Base-by-base conservation (phyloP, 192 early-diverging fungal genomes). In the Umbelopsis isabellina region DNA sequence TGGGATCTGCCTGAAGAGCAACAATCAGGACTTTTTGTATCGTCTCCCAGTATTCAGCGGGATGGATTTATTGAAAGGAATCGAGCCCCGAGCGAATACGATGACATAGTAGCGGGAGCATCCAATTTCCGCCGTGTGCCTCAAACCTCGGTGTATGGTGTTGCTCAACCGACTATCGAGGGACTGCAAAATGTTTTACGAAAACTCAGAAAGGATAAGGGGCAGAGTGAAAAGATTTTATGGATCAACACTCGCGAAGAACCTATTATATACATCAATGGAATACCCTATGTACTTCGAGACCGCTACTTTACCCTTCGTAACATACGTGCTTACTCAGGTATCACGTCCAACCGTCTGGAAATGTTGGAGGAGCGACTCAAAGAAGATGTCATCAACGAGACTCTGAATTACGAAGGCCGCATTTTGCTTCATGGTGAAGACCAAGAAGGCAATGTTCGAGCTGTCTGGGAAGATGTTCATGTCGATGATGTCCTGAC, bases 181-280 rank as follows among this genome's bases (percentile, higher is more conserved):
- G 88, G 88, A 0, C 66, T 86, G 27, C 78, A 82, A 41, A 82
- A 78, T 23, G 80, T 90, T 0, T 64, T 89, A 18, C 58, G 67
- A 12, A 67, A 51, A 30, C 67, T 77, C 11, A 12, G 66, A 6
- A 67, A 45, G 0, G 66, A 76, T 41, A 37, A 21, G 4, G 53
- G 52, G 9, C 61, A 51, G 5, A 53, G 70, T 49, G 68, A 65
- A 35, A 73, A 67, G 12, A 75, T 88, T 23, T 47, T 85, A n/a
- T 88, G 86, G 86, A 88, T 88, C 55, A 90, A 90, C 68, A 64
- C 89, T n/a, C 78, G 89, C 41, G 89, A 90, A 70, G 89, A 90
- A 58, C 89, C 89, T 12, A 80, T 90, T 25, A 85, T 87, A 23
- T 90, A 90, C 68, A 81, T 90, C 53, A 88, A 88, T 64, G 86